Evolutionary conservation across 108 stramenopile genomes (phyloP).

Genomic region (Licmophora abbreviata): DNA sequence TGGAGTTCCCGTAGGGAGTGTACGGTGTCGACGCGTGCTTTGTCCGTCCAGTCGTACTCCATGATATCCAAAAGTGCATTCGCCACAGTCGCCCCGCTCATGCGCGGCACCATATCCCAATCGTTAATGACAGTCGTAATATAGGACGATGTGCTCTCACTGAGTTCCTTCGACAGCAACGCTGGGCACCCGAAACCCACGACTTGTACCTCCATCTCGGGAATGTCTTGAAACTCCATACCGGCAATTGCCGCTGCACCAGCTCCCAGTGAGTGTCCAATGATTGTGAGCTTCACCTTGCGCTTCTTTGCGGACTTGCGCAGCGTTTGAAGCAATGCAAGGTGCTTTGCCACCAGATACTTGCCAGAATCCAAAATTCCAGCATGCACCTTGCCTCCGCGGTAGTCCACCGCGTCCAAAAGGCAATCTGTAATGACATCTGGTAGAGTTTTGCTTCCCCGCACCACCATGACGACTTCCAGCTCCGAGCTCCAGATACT

Average conservation of each 20-base stretch:
- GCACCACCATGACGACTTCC: conserved; percentile 23
- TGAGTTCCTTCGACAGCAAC: conserved; percentile 19
- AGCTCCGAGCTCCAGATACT: not conserved
- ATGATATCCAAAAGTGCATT: conserved; percentile 24
- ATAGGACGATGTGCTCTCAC: conserved; percentile 3
- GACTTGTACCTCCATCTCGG: conserved; percentile 14
- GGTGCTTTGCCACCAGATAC: conserved; percentile 15
- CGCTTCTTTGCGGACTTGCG: conserved; percentile 1
- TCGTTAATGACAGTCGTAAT: conserved; percentile 36
- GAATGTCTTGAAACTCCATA: conserved; percentile 22
- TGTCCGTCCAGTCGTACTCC: conserved; percentile 25
- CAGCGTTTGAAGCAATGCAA: conserved; percentile 7
- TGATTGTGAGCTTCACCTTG: conserved; percentile 16
- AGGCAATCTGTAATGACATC: conserved; percentile 28
- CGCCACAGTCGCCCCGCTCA: conserved; percentile 20
- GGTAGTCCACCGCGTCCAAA: conserved; percentile 16
- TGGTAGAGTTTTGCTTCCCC: conserved; percentile 23
- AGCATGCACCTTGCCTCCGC: conserved; percentile 21
- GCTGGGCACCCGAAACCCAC: conserved; percentile 39
- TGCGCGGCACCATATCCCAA: conserved; percentile 28
- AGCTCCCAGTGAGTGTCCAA: conserved; percentile 33
- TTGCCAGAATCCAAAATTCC: conserved; percentile 18
- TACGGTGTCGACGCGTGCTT: conserved; percentile 6
- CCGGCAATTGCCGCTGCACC: conserved; percentile 33
- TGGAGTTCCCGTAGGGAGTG: not conserved